Conservation (phyloP, 2,329 filamentous ascomycete genomes). For the Aspergillus proliferans region DNA sequence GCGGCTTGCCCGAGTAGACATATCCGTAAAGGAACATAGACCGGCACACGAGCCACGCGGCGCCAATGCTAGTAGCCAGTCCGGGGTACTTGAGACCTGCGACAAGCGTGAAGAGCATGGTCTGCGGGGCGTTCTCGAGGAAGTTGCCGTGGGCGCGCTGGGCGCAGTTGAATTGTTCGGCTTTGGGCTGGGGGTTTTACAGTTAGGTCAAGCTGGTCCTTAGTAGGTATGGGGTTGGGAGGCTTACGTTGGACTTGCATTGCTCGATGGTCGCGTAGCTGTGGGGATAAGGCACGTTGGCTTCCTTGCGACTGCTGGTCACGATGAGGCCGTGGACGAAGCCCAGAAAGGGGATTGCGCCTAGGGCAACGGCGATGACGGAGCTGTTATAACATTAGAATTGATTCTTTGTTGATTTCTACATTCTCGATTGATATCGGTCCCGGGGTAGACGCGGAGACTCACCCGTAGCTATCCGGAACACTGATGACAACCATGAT, state of each 20-base stretch:
- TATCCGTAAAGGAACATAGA: conserved; percentile 46
- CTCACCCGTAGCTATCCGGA: conserved; percentile 46
- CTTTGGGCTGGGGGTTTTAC: conserved; percentile 25
- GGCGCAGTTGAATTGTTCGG: conserved; percentile 48
- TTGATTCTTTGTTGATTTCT: not conserved
- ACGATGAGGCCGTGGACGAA: conserved; percentile 48
- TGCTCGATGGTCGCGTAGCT: conserved; percentile 52
- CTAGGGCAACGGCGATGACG: conserved; percentile 50
- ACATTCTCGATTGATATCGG: too few relatives aligned
- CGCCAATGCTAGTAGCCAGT: conserved; percentile 41
- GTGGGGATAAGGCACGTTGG: conserved; percentile 53
- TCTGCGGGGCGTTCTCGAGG: conserved; percentile 51
- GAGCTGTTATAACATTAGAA: conserved; percentile 36
- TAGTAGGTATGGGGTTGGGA: too few relatives aligned
- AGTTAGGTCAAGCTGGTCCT: too few relatives aligned
- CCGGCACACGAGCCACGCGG: conserved; percentile 47
- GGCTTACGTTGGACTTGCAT: conserved; percentile 41
- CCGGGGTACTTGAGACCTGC: conserved; percentile 50
- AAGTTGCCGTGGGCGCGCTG: conserved; percentile 55
- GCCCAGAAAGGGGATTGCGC: conserved; percentile 48
- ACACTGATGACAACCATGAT: conserved; percentile 36
- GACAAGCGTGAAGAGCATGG: conserved; percentile 48
- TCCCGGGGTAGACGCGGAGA: not conserved
- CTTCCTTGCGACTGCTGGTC: conserved; percentile 42
- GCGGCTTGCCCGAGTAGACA: conserved; percentile 33